Conservation (phyloP, 805 yeast genomes). For the Yarrowia sp. region DNA sequence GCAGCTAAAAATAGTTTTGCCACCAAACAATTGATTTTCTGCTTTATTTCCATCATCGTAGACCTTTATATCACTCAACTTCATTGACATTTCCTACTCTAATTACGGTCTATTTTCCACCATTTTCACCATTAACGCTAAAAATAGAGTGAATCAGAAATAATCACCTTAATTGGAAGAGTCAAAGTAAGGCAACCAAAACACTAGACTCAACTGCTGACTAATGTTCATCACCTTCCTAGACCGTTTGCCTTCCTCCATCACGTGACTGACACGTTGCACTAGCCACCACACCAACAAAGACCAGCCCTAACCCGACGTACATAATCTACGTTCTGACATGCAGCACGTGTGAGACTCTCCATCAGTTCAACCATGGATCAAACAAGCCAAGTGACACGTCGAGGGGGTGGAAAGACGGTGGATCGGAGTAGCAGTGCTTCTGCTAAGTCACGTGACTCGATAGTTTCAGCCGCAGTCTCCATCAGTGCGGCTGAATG, state of each 20-base stretch:
- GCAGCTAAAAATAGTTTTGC: no score
- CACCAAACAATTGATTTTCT: no score
- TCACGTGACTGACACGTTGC: constrained; percentile 21
- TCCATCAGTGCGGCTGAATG: constrained; percentile 40
- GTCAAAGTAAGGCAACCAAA: no score
- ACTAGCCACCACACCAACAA: background rate
- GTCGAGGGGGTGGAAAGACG: background rate
- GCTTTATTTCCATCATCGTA: no score
- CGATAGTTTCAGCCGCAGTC: background rate
- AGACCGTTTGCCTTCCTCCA: background rate
- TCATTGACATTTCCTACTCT: no score
- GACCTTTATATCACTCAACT: no score
- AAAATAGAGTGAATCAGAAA: no score
- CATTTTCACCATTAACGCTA: no score
- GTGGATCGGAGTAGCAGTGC: background rate
- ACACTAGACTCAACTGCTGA: no score
- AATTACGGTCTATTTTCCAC: no score
- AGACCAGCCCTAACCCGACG: constrained; percentile 15
- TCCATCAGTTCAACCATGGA: background rate
- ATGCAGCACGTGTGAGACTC: constrained; percentile 14
- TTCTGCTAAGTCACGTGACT: background rate
- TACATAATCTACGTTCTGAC: constrained; percentile 21
- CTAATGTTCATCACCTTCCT: background rate
- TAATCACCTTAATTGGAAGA: no score
- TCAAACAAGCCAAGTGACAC: background rate